Evolutionary conservation across 495 filamentous ascomycete genomes (phyloP), one percentile per base, ranked within the genome.

Genomic region (Penicillium ucsense): DNA sequence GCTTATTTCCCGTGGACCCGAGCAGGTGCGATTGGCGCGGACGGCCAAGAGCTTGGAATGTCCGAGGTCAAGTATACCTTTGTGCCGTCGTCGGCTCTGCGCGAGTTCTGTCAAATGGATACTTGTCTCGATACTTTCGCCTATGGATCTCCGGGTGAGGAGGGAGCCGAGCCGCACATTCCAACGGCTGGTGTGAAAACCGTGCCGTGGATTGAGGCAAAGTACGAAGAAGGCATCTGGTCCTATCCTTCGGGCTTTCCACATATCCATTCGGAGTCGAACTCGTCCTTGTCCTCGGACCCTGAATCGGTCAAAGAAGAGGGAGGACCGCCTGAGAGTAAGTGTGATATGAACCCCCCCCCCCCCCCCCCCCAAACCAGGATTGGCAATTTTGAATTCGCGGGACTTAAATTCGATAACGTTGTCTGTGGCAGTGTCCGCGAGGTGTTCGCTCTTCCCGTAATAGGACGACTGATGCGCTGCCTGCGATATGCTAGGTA

Each of bases 191-290:
- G 67, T 27, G 59, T 69, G 35, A 68, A 62, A 27, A 72, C 67
- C 1, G 68, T 72, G 38, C 68, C 68, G 0, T 72, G 68, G 68
- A 54, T 69, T 35, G 58, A 70, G 28, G 60, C 65, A 3, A 61
- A 60, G 5, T 45, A 68, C 27, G 56, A 61, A 1, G 57, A 52
- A 0, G 38, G 45, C 30, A 51, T 55, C 40, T 62, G 50, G 53
- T 49, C 40, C n/a, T 49, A 55, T 38, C 59, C 56, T 1, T 60
- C 59, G 0, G 37, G 49, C 8, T 53, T 50, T 32, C 54, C 53
- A 6, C 43, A 51, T 28, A 31, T 31, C 47, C 6, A n/a, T 31
- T 6, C 43, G 31, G 43, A 11, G 12, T 8, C 43, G 7, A 35
- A 41, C n/a, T 8, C 40, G 4, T 20, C 20, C 20, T 20, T 20